Evolutionary conservation across 2,329 filamentous ascomycete genomes (phyloP).

Genomic region (Paradendryphiella salina): DNA sequence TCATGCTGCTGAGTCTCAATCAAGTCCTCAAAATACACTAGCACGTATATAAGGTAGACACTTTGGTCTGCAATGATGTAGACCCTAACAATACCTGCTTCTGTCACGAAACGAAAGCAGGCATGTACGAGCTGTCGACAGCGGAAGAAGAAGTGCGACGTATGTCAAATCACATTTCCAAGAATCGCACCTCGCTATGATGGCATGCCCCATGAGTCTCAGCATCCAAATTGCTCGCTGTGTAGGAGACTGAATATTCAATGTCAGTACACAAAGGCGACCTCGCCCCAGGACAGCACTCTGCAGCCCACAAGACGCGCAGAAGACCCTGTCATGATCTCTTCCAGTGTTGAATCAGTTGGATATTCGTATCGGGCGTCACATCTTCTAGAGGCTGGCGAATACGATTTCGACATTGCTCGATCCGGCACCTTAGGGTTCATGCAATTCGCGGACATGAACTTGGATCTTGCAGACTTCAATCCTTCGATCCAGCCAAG

Average conservation of each 20-base stretch:
- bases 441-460: conserved; percentile 13
- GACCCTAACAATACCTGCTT: conserved; percentile 28
- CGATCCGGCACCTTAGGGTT: conserved; percentile 1
- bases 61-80: conserved; percentile 15
- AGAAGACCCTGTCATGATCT: neutral
- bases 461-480: conserved; percentile 12
- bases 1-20: neutral
- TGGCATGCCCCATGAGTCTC: conserved; percentile 22
- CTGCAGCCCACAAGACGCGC: neutral
- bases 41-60: no score
- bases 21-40: no score
- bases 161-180: conserved; percentile 13
- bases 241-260: conserved; percentile 31
- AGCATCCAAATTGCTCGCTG: conserved; percentile 27
- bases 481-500: neutral
- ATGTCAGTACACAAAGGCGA: conserved; percentile 27
- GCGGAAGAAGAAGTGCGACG: conserved; percentile 43
- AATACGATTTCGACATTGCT: neutral
- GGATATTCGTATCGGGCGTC: no score
- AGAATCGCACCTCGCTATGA: conserved; percentile 5
- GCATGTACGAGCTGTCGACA: conserved; percentile 40
- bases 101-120: conserved; percentile 39
- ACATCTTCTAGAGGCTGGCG: no score
- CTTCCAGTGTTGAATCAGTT: no score
- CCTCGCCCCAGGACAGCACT: neutral